Evolutionary conservation across 306 rosid genomes (phyloP), one percentile per base, ranked within the genome.

Genomic region (Astragalus membranaceus): DNA sequence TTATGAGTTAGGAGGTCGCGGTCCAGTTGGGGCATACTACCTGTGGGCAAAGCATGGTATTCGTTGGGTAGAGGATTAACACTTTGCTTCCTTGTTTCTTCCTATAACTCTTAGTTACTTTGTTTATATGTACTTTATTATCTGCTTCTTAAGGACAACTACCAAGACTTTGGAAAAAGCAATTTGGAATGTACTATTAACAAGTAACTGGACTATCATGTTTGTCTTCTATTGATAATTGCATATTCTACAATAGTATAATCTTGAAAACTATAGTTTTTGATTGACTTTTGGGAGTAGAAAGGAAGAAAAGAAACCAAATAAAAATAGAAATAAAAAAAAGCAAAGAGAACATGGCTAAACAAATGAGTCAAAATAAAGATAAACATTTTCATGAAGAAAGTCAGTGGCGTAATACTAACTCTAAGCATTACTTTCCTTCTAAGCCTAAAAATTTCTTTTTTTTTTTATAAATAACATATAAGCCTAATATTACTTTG

Each of bases 1-100:
- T 76, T 93, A 90, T 44, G 90, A 87, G 80, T 63, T 84, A 1
- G 96, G 97, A 1, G 97, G 98, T 32, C 83, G 97, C 1, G 97
- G 96, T 70, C 96, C 97, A 0, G 84, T 88, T 41, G 96, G 96
- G 44, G 96, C 94, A 44, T 93, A 88, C 82, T 90, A 88, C 65
- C 89, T 90, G 5, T 88, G 98, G 98, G 97, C 97, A 11, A 90
- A 85, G 30, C 97, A 90, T 5, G 88, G 92, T 35, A 87, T 82
- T 62, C 88, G 81, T 7, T 88, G 96, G 96, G 81, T 75, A 1
- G 97, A 90, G 76, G 92, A 90, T 60, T 88, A 88, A 81, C 71
- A 36, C 14, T 46, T 46, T 29, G n/a, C 50, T 26, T 52, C 8
- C 11, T 15, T 20, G 9, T 11, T 47, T 56, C 43, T 43, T 53